phyloP scores from a whole-genome alignment of 441 rosid species.

The Pelargonium cotyledonis region DNA sequence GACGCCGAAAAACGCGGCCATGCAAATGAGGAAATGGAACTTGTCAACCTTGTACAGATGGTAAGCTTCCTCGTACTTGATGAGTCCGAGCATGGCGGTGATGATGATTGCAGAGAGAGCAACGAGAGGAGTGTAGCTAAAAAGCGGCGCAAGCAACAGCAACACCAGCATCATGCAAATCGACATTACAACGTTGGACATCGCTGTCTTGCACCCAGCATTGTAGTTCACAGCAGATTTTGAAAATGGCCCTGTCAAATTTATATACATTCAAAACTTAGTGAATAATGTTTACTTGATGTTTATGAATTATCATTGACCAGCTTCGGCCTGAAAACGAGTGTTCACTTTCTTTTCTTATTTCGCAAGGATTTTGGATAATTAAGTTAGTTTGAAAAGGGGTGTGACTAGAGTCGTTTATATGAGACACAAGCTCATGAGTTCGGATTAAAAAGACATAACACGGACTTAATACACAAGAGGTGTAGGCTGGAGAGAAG shows the following conservation, averaged over 20 bases:
- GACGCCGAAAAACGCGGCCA: conserved; percentile 70
- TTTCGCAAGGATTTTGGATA: no score
- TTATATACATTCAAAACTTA: no score
- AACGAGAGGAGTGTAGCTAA: conserved; percentile 80
- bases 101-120: conserved; percentile 78
- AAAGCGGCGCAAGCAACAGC: conserved; percentile 66
- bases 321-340: no score
- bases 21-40: conserved; percentile 67
- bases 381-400: no score
- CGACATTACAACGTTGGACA: conserved; percentile 78
- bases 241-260: conserved; percentile 69
- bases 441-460: no score
- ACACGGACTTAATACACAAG: no score
- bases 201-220: conserved; percentile 58
- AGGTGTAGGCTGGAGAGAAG: no score
- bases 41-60: conserved; percentile 69
- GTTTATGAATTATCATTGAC: no score
- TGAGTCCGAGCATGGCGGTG: conserved; percentile 82
- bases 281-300: no score
- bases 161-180: conserved; percentile 73
- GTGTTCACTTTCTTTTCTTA: no score
- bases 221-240: conserved; percentile 86
- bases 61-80: conserved; percentile 49
- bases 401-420: no score
- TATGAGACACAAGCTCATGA: no score